A percentile compares a stretch with the other conserved stretches of the same genome.
phyloP scores from a whole-genome alignment of 2,329 filamentous ascomycete species.

The Colletotrichum viniferum region DNA sequence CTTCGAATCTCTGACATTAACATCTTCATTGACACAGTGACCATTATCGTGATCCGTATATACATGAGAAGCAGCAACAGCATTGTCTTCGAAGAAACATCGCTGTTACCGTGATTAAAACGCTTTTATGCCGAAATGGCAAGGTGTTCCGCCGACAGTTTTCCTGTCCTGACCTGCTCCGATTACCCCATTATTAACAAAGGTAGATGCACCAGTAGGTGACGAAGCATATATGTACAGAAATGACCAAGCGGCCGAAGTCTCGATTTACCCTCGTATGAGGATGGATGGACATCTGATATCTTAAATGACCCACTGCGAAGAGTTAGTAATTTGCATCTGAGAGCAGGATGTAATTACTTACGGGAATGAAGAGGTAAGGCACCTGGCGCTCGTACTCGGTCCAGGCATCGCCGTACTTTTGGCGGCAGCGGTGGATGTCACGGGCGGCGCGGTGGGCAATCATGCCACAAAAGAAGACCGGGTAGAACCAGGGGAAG shows the following conservation, averaged over 20 bases:
- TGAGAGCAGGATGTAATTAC: conserved; percentile 7
- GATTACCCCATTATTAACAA: not conserved
- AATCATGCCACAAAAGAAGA: conserved; percentile 84
- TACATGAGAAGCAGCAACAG: not conserved
- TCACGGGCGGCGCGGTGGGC: conserved; percentile 77
- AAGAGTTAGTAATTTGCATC: not conserved
- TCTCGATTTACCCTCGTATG: not conserved
- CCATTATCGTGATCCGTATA: not conserved
- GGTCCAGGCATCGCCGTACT: conserved; percentile 82
- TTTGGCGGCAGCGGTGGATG: conserved; percentile 74
- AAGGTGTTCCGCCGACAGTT: not conserved
- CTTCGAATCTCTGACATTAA: not conserved
- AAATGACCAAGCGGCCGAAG: not conserved
- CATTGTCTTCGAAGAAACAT: not conserved
- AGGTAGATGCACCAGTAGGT: not conserved
- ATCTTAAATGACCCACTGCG: not conserved
- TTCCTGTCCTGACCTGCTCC: not conserved
- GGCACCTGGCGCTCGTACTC: conserved; percentile 83
- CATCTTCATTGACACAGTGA: not conserved
- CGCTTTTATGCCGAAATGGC: not conserved
- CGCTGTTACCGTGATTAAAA: not conserved
- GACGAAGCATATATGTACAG: not conserved
- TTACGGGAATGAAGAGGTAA: conserved; percentile 73
- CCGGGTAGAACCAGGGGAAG: conserved; percentile 88
- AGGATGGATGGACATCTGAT: not conserved